A percentile compares a stretch with the other conserved stretches of the same genome.
Evolutionary conservation across 768 basidiomycete genomes (phyloP).

Genomic region (Naganishia antarctica): DNA sequence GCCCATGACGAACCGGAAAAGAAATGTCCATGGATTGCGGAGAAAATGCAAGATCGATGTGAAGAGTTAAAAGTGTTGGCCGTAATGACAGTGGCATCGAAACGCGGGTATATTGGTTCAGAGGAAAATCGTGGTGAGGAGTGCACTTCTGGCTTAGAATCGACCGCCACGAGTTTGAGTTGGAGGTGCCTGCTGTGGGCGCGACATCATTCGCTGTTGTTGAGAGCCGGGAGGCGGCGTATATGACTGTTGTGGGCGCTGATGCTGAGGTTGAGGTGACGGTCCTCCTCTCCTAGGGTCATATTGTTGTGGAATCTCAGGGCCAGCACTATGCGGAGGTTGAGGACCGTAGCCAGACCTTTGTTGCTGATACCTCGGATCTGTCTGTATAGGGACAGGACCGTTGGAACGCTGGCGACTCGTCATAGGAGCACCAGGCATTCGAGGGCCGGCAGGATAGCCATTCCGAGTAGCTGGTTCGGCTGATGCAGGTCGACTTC

Average conservation of each 20-base stretch:
- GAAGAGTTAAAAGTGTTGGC: not conserved
- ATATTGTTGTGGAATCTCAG: not conserved
- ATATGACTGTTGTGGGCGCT: not conserved
- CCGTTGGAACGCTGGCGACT: constrained; percentile 15
- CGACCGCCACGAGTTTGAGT: constrained; percentile 1
- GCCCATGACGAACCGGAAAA: not conserved
- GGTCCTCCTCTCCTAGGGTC: constrained; percentile 10
- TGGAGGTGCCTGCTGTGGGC: constrained; percentile 10
- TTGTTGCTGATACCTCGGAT: constrained; percentile 18
- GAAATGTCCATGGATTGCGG: not conserved
- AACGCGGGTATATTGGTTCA: constrained; percentile 16
- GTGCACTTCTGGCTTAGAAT: not conserved
- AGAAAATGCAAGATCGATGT: constrained; percentile 4
- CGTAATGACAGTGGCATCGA: not conserved
- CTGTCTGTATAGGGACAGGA: constrained; percentile 11
- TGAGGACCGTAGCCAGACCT: constrained; percentile 5
- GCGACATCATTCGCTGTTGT: constrained; percentile 12
- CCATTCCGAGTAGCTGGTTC: constrained; percentile 2
- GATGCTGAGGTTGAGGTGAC: constrained; percentile 17
- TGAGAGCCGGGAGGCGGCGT: not conserved
- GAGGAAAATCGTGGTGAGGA: not conserved
- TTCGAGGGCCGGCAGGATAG: not conserved
- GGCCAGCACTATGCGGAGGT: constrained; percentile 9
- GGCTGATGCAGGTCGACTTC: constrained; percentile 19
- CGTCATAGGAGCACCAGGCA: not conserved